Evolutionary conservation across 1,284 basidiomycete genomes (phyloP).

Genomic region (Cutaneotrichosporon sp.): DNA sequence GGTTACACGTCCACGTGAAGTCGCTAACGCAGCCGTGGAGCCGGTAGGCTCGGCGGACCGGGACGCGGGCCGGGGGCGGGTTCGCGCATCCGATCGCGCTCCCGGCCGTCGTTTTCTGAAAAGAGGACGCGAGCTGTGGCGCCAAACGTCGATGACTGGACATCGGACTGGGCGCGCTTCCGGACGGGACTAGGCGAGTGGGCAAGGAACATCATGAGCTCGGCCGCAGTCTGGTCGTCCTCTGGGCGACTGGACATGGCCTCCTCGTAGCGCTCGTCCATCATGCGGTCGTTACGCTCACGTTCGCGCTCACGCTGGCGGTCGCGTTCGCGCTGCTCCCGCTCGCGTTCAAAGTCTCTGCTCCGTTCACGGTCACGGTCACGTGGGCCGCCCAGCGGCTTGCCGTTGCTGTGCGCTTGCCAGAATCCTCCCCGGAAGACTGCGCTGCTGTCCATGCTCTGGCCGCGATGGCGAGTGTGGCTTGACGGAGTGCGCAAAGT

Average conservation of each 20-base stretch:
- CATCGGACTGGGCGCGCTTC: constrained; percentile 13
- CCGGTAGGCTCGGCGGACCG: constrained; percentile 1
- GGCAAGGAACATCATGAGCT: constrained; percentile 49
- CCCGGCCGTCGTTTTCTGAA: constrained; percentile 21
- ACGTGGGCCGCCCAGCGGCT: background rate
- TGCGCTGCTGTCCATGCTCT: constrained; percentile 17
- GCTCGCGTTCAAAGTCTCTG: constrained; percentile 1
- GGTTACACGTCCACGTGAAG: too few species aligned
- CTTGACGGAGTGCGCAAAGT: constrained; percentile 1
- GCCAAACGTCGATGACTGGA: constrained; percentile 13
- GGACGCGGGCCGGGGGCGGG: constrained; percentile 5
- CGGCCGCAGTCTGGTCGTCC: constrained; percentile 44
- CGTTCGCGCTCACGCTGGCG: constrained; percentile 11
- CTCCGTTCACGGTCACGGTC: constrained; percentile 4
- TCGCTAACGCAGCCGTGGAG: constrained; percentile 1
- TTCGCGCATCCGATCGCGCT: constrained; percentile 5
- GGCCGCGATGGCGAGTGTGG: constrained; percentile 9
- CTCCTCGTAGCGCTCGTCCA: constrained; percentile 1
- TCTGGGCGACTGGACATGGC: constrained; percentile 19
- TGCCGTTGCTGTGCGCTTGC: constrained; percentile 6
- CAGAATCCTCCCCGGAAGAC: constrained; percentile 16
- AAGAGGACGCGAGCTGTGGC: constrained; percentile 40
- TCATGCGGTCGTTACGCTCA: constrained; percentile 2
- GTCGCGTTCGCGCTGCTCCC: constrained; percentile 7
- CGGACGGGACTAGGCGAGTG: constrained; percentile 39